These are phyloP conservation scores for Solanum chiquidenum DNA, from an alignment of 257 asterid genomes.

Conservation along the genomic window DNA sequence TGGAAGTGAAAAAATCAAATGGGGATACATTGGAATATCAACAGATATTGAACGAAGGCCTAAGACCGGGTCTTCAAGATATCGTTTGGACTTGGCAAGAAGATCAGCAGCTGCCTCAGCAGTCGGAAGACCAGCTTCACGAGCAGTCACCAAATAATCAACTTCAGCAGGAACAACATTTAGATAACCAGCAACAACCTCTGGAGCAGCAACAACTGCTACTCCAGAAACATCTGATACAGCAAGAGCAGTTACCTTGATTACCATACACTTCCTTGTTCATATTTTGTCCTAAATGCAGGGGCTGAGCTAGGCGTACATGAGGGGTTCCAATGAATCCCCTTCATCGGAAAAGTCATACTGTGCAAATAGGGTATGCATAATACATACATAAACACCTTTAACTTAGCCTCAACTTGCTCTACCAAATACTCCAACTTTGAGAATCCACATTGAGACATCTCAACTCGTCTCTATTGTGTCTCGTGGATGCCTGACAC, in stretches of 20 bases:
- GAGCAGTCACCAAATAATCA: not conserved
- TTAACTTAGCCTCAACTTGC: not conserved
- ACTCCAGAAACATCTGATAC: constrained; percentile 2
- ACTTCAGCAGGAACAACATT: not conserved
- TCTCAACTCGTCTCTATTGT: not conserved
- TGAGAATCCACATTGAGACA: not conserved
- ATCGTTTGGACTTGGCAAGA: constrained; percentile 75
- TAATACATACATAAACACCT: not conserved
- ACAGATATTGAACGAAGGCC: constrained; percentile 41
- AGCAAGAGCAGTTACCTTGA: constrained; percentile 47
- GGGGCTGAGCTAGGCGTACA: not conserved
- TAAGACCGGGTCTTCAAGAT: constrained; percentile 74
- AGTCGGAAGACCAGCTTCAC: not conserved
- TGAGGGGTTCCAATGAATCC: not conserved
- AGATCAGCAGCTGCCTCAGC: constrained; percentile 26
- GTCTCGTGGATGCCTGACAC: not conserved
- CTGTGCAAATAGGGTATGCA: not conserved
- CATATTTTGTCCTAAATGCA: not conserved
- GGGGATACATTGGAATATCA: constrained; percentile 77
- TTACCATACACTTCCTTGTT: not conserved
- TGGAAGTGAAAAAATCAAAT: constrained; percentile 60
- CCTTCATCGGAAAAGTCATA: not conserved
- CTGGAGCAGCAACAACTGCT: not conserved
- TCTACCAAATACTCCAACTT: not conserved
- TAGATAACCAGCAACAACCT: not conserved